phyloP scores from a whole-genome alignment of 2,329 filamentous ascomycete species.

The Pestalotiopsis sp. region DNA sequence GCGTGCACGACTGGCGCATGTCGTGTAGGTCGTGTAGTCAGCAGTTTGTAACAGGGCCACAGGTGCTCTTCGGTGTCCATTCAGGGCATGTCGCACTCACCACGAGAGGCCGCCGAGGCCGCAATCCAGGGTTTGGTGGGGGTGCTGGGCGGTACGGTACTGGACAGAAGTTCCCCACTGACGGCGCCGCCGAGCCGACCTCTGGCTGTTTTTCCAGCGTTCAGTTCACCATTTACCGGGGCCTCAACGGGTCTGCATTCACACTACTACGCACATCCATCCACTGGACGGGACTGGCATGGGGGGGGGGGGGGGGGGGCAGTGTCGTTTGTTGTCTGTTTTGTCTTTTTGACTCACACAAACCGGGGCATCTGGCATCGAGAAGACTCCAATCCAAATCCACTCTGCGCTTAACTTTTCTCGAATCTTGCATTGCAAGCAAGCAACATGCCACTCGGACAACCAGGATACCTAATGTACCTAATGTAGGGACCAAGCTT shows the following conservation, averaged over 20 bases:
- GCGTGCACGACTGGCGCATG: not conserved
- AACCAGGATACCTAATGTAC: not conserved
- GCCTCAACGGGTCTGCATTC: not conserved
- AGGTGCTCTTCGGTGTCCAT: not conserved
- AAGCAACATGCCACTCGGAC: not conserved
- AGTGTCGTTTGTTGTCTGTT: not conserved
- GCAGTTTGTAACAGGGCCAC: not conserved
- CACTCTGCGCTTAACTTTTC: not conserved
- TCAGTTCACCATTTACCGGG: not conserved
- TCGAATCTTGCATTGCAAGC: not conserved
- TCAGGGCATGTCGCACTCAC: not conserved
- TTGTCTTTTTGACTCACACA: not conserved
- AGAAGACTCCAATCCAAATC: not conserved
- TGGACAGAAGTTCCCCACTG: not conserved
- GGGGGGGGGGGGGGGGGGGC: too few relatives aligned
- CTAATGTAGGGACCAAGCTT: not conserved
- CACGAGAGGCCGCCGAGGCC: conserved; percentile 5
- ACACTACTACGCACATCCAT: too few relatives aligned
- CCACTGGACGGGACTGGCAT: not conserved
- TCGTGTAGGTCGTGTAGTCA: not conserved
- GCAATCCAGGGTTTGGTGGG: not conserved
- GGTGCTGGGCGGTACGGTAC: not conserved
- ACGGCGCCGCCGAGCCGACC: conserved; percentile 8
- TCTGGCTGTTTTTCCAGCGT: not conserved
- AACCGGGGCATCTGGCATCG: not conserved